Evolutionary conservation across 129 eudicot genomes (phyloP), one percentile per base, ranked within the genome.

Genomic region (Deinandra increscens): DNA sequence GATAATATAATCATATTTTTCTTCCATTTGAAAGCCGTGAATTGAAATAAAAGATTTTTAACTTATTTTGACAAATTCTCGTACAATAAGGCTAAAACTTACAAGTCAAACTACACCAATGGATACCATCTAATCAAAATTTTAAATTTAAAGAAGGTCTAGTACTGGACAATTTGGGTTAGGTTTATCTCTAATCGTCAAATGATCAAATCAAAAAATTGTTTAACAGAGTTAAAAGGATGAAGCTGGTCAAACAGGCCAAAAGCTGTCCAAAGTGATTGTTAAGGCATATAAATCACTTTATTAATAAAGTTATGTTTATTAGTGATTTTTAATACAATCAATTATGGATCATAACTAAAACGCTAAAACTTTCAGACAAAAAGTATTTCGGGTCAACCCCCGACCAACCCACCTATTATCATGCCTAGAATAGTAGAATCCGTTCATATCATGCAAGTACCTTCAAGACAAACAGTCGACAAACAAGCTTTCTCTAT

Each of bases 401-500:
- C 22, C 34, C 4, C 34, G 10, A 54, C 34, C 60, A 13, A 34
- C 23, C 17, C 15, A 55, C 36, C 61, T 22, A 55, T 59, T 59
- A 53, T 53, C 61, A 23, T 55, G 37, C 62, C 36, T 22, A 23
- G 37, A 58, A 58, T 29, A 37, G 15, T 22, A 23, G 37, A 58
- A 58, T 29, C 19, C 29, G 13, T 26, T 14, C 34, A 4, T 12
- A 63, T 22, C 34, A 11, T 42, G 53, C 55, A 76, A 23, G 63
- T 69, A 85, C 98, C 98, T 89, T 92, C 96, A 73, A 92, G 75
- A 76, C 96, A 81, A 73, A 92, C 78, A 3, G 79, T 83, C 13
- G 96, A 86, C 56, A 84, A 79, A 61, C 95, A 86, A 73, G 96
- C 96, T 75, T 92, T 92, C 66, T 89, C 98, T 83, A 92, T 84